phyloP scores from a whole-genome alignment of 352 stramenopile genomes.

The Phytophthora cactorum region DNA sequence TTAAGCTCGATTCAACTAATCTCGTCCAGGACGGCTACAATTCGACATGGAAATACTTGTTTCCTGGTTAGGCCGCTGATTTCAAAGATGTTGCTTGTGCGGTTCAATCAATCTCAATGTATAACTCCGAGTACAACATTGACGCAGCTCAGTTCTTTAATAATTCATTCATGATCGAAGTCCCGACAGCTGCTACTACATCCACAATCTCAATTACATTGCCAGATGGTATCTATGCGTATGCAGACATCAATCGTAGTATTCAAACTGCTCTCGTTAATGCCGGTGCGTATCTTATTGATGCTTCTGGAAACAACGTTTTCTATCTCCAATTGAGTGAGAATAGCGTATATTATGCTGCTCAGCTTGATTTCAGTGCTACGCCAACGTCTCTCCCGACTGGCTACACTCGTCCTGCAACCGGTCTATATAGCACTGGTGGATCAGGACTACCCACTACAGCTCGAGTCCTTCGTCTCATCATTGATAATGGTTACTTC shows the following conservation, averaged over 20 bases:
- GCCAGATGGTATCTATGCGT: slow-evolving; percentile 15
- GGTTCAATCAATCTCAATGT: too few species aligned
- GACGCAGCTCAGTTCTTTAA: slow-evolving; percentile 7
- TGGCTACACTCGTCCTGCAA: too few species aligned
- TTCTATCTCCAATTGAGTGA: slow-evolving; percentile 15
- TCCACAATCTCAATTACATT: slow-evolving; percentile 5
- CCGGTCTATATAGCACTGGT: too few species aligned
- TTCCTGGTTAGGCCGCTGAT: too few species aligned
- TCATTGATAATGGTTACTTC: too few species aligned
- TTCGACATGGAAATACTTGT: too few species aligned
- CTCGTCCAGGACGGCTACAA: too few species aligned
- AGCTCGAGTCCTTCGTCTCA: too few species aligned
- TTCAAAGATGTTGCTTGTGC: too few species aligned
- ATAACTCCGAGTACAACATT: slow-evolving; percentile 8
- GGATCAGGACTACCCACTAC: too few species aligned
- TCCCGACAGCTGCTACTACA: slow-evolving; percentile 11
- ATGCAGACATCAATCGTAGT: slow-evolving; percentile 9
- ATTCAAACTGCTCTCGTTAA: slow-evolving; percentile 17
- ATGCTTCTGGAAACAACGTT: slow-evolving; percentile 16
- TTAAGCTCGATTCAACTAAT: too few species aligned
- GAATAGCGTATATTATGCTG: slow-evolving; percentile 20
- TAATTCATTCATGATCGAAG: slow-evolving; percentile 10
- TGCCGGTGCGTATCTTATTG: slow-evolving; percentile 19
- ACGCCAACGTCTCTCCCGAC: too few species aligned
- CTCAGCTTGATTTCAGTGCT: slow-evolving; percentile 18